Percentiles rank a stretch among this genome's conserved stretches.
These are phyloP conservation scores for Wickerhamomyces chambardii DNA, from an alignment of 805 yeast species.

Conservation along the genomic window DNA sequence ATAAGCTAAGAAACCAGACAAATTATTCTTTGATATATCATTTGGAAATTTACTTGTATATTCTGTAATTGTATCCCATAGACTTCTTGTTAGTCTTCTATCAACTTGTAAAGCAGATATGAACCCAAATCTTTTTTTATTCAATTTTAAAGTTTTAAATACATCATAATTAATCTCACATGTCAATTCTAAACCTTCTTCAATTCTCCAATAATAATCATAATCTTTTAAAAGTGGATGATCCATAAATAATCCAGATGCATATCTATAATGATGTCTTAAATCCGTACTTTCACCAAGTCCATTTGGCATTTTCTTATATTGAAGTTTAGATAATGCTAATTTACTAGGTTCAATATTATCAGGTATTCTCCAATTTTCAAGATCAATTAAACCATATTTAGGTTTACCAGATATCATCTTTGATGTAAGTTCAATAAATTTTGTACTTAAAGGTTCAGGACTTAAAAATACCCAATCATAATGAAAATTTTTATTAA, in stretches of 20 bases:
- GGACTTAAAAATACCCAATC: conserved; percentile 82
- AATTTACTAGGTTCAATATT: conserved; percentile 51
- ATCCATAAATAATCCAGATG: conserved; percentile 50
- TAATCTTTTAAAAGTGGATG: conserved; percentile 53
- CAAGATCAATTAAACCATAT: conserved; percentile 54
- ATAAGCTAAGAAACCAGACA: conserved; percentile 54
- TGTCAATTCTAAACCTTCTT: conserved; percentile 51
- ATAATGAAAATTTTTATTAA: conserved; percentile 52
- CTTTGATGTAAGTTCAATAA: conserved; percentile 36
- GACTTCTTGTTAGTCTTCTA: conserved; percentile 47
- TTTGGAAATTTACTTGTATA: conserved; percentile 36
- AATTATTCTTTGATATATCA: conserved; percentile 34
- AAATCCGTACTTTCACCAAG: conserved; percentile 60
- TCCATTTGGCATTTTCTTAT: conserved; percentile 36
- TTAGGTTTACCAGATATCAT: conserved; percentile 51
- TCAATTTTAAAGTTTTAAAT: conserved; percentile 49
- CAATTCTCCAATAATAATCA: conserved; percentile 73
- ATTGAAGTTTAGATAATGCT: conserved; percentile 30
- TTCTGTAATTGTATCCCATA: conserved; percentile 50
- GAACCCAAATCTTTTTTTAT: conserved; percentile 58
- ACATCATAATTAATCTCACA: conserved; percentile 64
- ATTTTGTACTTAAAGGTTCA: conserved; percentile 48
- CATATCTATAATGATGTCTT: conserved; percentile 56
- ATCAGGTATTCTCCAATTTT: conserved; percentile 65
- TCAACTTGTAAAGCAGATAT: conserved; percentile 63